Evolutionary conservation across 73 alveolate genomes (phyloP), one percentile per base, ranked within the genome.

Genomic region (Paraurostyla sp.): DNA sequence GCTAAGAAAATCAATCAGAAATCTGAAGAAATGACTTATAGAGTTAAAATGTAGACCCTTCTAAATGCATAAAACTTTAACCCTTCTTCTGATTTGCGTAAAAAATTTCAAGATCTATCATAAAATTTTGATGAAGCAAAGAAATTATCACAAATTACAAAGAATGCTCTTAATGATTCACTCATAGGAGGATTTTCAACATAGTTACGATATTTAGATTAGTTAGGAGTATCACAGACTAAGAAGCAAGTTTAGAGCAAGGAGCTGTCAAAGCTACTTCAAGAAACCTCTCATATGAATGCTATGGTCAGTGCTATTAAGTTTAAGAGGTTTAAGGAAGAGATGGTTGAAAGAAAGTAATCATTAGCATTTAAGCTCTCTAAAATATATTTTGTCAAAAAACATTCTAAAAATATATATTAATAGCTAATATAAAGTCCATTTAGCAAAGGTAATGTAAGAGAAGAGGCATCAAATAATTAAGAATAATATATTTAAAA

Each of bases 281-380:
- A 73, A 30, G 87, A 73, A 3, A 73, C 87, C 0, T 43, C 71
- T 73, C 73, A 50, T 45, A 33, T 48, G 71, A 73, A 30, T 45
- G 69, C 87, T 4, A 45, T 48, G 87, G 32, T 73, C 6, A 43
- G 71, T 6, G 87, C 87, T 16, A 45, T 73, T 6, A 73, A 45
- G 27, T 50, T 73, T 36, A 2, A 73, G 33, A 73, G 71, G 38
- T 73, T 73, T 50, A 73, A 73, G 50, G 87, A 73, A n/a, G 87
- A 73, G 33, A 45, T 73, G 87, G 68, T 73, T 29, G 87, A 73
- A 50, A 40, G 87, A 9, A 73, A 73, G 87, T 50, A 73, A 30
- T 50, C 68, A 15, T 50, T 73, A 3, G 87, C 87, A 1, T 73
- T 73, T 25, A 45, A 50, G 30, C 71, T 73, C 0, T 45, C 43